Base-by-base conservation (phyloP, 2,329 filamentous ascomycete species). In the Arthroderma sp. region DNA sequence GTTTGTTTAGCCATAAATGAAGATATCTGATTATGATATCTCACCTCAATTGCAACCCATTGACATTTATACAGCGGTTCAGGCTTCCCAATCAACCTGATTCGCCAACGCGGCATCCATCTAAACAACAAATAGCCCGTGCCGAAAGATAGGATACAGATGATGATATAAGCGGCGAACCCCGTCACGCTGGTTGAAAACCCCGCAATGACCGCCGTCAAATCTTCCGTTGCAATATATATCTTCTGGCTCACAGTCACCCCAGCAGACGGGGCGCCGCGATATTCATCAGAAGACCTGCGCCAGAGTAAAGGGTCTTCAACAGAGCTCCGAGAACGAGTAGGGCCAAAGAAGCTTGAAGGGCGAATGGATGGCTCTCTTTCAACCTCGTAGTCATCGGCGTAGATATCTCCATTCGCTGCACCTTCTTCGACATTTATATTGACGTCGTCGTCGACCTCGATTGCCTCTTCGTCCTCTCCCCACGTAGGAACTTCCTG, bases 181-280 rank as follows among this genome's bases (percentile, higher is more conserved):
- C 91, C 86, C 9, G 78, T 49, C 3, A 66, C 62, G 51, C 82
- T 89, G 3, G 87, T 95, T 41, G 74, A 78, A 63, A 96, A 98
- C 0, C 91, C 91, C 27, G 89, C 86, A 58, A 96, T 79, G 29
- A 88, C 89, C 55, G 95, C 87, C 1, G 87, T 95, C 51, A 98
- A 70, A 61, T 98, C 91, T 63, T 98, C 91, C 36, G 86, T 94
- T 47, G 80, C 72, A 65, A 98, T 87, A 63, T 95, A 91, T 27
- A 95, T 75, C 66, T 95, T 96, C 63, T 98, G 91, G 56, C 75
- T 93, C 29, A 75, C 71, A 46, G 84, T 78, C 36, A 78, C 77
- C 7, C 74, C 76, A 36, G 68, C 69, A 41, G 43, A 32, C 9
- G 42, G 32, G 7, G 83, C 86, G 11, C 38, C 38, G 4, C 33